Evolutionary conservation across 2,329 filamentous ascomycete genomes (phyloP).

Genomic region (Chaetomiaceae sp.): DNA sequence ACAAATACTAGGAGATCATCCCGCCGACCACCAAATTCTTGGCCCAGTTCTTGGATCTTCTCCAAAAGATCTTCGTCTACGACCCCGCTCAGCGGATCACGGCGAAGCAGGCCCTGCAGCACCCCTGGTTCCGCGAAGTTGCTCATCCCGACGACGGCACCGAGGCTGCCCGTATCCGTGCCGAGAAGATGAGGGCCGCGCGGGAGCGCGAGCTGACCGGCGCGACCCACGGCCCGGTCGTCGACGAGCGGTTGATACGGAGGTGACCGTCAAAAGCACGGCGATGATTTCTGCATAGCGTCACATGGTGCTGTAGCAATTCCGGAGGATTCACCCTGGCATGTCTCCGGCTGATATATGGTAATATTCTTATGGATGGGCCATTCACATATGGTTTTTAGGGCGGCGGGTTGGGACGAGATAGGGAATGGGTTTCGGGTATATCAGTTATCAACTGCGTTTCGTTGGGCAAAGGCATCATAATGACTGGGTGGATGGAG

Average conservation of each 20-base stretch:
- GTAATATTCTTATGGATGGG: slow-evolving; percentile 14
- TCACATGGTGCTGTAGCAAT: slow-evolving; percentile 8
- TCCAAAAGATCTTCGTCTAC: slow-evolving; percentile 65
- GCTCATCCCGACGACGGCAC: slow-evolving; percentile 63
- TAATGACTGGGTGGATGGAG: slow-evolving; percentile 17
- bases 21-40: slow-evolving; percentile 56
- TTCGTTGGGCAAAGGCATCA: slow-evolving; percentile 13
- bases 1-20: slow-evolving; percentile 55
- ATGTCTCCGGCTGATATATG: slow-evolving; percentile 19
- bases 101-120: slow-evolving; percentile 60
- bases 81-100: slow-evolving; percentile 62
- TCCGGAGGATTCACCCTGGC: slow-evolving; percentile 10
- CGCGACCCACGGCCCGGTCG: slow-evolving; percentile 16
- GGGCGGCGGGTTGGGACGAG: neutral
- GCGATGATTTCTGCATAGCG: slow-evolving; percentile 13
- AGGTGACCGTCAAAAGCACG: slow-evolving; percentile 4
- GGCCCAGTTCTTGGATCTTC: slow-evolving; percentile 58
- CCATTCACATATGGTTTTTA: slow-evolving; percentile 12
- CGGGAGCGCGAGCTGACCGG: slow-evolving; percentile 35
- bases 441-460: slow-evolving; percentile 13
- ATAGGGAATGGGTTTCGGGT: slow-evolving; percentile 11
- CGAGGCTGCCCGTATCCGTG: slow-evolving; percentile 60
- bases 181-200: slow-evolving; percentile 40
- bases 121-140: slow-evolving; percentile 64
- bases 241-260: slow-evolving; percentile 14